Percentiles rank a stretch among this genome's conserved stretches.
Evolutionary conservation across 805 yeast genomes (phyloP).

Genomic region (Saccharomycopsis sp.): DNA sequence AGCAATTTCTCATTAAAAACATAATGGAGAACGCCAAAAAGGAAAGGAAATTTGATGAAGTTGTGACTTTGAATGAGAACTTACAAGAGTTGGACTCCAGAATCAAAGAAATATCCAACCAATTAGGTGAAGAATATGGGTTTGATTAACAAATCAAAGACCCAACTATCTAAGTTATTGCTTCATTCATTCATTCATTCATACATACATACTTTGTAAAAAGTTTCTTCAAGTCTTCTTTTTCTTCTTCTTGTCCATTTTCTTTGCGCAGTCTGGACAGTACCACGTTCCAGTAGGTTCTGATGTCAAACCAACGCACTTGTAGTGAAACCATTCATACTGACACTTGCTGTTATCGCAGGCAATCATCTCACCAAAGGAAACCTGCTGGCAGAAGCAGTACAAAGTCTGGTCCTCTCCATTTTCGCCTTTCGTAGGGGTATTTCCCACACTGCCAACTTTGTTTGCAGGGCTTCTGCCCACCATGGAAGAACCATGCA

Average conservation of each 20-base stretch:
- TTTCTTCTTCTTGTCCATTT: conserved; percentile 28
- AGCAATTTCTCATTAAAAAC: conserved; percentile 58
- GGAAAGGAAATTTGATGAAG: conserved; percentile 70
- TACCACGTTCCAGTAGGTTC: conserved; percentile 95
- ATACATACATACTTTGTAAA: background rate
- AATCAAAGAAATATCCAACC: conserved; percentile 35
- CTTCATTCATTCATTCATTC: background rate
- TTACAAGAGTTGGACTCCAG: conserved; percentile 46
- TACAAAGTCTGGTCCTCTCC: conserved; percentile 20
- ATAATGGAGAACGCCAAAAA: conserved; percentile 55
- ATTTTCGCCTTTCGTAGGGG: conserved; percentile 12
- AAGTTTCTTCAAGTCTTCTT: conserved; percentile 22
- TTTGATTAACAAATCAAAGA: background rate
- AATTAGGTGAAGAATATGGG: conserved; percentile 45
- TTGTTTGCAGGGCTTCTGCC: background rate
- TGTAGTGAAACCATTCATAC: conserved; percentile 50
- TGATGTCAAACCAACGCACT: conserved; percentile 79
- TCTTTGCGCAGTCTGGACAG: conserved; percentile 69
- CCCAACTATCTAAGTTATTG: background rate
- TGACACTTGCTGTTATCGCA: conserved; percentile 83
- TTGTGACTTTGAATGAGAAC: conserved; percentile 49
- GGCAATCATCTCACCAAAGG: conserved; percentile 94
- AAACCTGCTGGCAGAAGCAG: conserved; percentile 89
- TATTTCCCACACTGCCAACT: background rate
- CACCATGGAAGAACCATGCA: conserved; percentile 3